These are phyloP conservation scores for Trichocladium antarcticum DNA, from an alignment of 495 filamentous ascomycete genomes.

Conservation along the genomic window DNA sequence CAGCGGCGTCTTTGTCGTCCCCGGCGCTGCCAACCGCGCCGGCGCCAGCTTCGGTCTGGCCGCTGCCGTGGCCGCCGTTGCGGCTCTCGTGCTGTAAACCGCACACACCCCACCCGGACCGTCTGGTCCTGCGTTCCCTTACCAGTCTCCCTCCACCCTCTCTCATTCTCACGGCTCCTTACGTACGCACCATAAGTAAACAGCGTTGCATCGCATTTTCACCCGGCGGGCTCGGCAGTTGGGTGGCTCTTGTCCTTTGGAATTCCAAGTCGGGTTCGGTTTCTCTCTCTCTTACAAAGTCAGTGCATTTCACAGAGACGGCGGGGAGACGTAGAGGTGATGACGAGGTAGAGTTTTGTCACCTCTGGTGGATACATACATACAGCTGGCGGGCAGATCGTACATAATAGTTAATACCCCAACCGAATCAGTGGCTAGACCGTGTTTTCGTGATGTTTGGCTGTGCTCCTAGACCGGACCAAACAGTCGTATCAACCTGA, in stretches of 20 bases:
- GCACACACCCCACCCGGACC: neutral
- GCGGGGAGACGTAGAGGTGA: neutral
- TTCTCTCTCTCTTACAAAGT: neutral
- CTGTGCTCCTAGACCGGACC: neutral
- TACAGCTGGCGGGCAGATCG: neutral
- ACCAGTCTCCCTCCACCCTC: neutral
- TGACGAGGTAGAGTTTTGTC: neutral
- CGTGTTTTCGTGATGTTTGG: neutral
- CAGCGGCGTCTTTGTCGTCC: conserved; percentile 24
- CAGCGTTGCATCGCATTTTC: conserved; percentile 4
- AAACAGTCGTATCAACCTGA: too few species aligned
- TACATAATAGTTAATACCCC: conserved; percentile 14
- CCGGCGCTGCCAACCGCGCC: conserved; percentile 27
- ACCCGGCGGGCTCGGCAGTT: neutral
- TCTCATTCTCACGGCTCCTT: conserved; percentile 3
- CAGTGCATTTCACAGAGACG: neutral
- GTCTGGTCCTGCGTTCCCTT: neutral
- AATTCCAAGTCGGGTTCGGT: neutral
- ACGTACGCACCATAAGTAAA: conserved; percentile 14
- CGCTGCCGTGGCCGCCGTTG: conserved; percentile 21
- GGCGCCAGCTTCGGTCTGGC: conserved; percentile 32
- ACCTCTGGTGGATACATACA: neutral
- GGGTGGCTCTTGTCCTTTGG: neutral
- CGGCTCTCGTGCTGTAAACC: conserved; percentile 30
- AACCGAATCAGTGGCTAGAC: neutral